Conservation (phyloP, 2,329 filamentous ascomycete genomes). For the Ilyonectria mors-panacis region DNA sequence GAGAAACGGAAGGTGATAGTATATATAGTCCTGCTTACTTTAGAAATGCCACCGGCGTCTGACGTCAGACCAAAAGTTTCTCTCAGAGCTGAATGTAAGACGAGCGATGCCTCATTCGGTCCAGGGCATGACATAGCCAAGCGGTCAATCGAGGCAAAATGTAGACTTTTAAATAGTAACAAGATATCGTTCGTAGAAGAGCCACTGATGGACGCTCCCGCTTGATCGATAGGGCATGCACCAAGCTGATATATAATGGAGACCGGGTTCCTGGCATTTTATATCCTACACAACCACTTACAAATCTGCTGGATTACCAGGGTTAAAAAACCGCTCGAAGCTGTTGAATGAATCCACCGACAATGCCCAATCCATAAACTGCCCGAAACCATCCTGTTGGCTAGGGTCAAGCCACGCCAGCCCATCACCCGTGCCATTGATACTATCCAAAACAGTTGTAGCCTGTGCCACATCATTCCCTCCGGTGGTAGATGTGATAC, state of each 20-base stretch:
- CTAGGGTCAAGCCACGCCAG: slow-evolving; percentile 44
- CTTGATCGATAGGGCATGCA: too few relatives aligned
- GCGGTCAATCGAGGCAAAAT: neutral
- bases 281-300: slow-evolving; percentile 30
- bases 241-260: too few relatives aligned
- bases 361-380: slow-evolving; percentile 49
- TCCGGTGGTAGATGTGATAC: slow-evolving; percentile 2
- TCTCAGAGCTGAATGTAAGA: neutral
- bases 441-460: neutral
- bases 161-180: too few relatives aligned
- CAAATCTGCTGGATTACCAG: slow-evolving; percentile 13
- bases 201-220: too few relatives aligned
- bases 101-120: neutral
- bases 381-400: slow-evolving; percentile 35
- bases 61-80: neutral
- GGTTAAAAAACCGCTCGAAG: slow-evolving; percentile 43
- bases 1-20: neutral
- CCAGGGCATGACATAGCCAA: neutral
- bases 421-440: slow-evolving; percentile 23
- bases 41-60: neutral
- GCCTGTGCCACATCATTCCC: neutral
- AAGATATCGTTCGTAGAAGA: too few relatives aligned
- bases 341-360: slow-evolving; percentile 48
- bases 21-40: neutral
- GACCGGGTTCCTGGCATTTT: too few relatives aligned